Evolutionary conservation across 176 grass and related monocot species (phyloP).

Genomic region (Carex cristatella): DNA sequence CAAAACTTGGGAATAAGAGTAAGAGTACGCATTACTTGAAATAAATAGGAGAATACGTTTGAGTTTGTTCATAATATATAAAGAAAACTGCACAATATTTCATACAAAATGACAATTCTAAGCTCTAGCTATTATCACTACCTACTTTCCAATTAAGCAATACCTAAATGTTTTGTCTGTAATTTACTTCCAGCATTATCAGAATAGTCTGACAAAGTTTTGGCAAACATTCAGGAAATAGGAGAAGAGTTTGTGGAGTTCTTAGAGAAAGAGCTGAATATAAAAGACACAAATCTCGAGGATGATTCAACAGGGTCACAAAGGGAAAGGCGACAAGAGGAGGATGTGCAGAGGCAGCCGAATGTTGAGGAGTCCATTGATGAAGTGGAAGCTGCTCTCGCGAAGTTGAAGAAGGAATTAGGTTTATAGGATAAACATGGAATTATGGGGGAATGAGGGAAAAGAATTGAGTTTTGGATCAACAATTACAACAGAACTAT

Average conservation of each 20-base stretch:
- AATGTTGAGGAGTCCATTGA: conserved; percentile 51
- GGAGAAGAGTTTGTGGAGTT: conserved; percentile 89
- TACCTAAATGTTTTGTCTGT: neutral
- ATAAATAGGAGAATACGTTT: neutral
- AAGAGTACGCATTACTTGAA: neutral
- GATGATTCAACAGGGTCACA: conserved; percentile 15
- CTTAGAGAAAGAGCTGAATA: conserved; percentile 83
- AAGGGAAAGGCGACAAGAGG: conserved; percentile 20
- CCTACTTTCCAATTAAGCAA: neutral
- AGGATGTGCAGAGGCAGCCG: neutral
- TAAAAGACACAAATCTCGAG: conserved; percentile 28
- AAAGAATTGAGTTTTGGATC: neutral
- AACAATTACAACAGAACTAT: neutral
- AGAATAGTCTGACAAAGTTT: neutral
- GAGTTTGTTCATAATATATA: neutral
- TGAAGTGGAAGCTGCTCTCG: conserved; percentile 74
- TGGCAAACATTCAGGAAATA: conserved; percentile 49
- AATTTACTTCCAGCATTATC: neutral
- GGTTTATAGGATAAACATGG: conserved; percentile 35
- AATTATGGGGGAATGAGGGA: neutral
- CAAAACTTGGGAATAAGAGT: neutral
- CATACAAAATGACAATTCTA: neutral
- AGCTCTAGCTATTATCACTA: neutral
- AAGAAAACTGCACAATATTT: neutral
- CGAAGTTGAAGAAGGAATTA: conserved; percentile 86